Evolutionary conservation across 2,329 filamentous ascomycete species (phyloP).

Genomic region (Sporothrix brunneoviolacea): DNA sequence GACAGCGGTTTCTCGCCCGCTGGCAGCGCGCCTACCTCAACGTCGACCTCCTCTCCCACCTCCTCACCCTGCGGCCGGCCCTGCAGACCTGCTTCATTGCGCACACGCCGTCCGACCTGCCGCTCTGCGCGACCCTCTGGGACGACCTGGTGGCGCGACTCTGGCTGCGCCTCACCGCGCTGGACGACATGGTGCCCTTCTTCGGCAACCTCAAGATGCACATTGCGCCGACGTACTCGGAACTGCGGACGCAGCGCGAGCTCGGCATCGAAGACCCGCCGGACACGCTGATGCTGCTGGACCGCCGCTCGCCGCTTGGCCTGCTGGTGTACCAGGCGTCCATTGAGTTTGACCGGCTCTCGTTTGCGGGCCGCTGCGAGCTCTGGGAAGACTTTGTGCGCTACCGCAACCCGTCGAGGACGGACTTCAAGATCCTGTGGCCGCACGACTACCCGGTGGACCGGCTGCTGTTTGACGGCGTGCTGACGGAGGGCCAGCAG

Average conservation of each 20-base stretch:
- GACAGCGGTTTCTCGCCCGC: constrained; percentile 23
- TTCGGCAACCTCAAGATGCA: constrained; percentile 55
- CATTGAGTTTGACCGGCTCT: constrained; percentile 72
- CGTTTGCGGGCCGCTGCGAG: constrained; percentile 69
- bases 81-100: constrained; percentile 15
- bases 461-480: constrained; percentile 50
- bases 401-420: constrained; percentile 70
- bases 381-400: constrained; percentile 78
- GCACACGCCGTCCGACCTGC: constrained; percentile 49
- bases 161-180: constrained; percentile 70
- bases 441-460: constrained; percentile 31
- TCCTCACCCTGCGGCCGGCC: constrained; percentile 12
- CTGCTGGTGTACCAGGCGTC: constrained; percentile 69
- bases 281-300: constrained; percentile 52
- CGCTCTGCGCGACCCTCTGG: constrained; percentile 48
- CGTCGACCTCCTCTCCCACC: constrained; percentile 42
- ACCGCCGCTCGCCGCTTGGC: constrained; percentile 72
- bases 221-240: constrained; percentile 56
- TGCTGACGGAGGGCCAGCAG: constrained; percentile 42
- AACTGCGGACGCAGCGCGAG: constrained; percentile 50
- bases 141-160: constrained; percentile 74
- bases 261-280: constrained; percentile 38
- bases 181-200: constrained; percentile 73
- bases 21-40: constrained; percentile 45
- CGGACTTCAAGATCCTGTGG: constrained; percentile 55